Percentiles rank a stretch among this genome's conserved stretches.
Evolutionary conservation across 1,284 basidiomycete species (phyloP).

Genomic region (Melampsora americana): DNA sequence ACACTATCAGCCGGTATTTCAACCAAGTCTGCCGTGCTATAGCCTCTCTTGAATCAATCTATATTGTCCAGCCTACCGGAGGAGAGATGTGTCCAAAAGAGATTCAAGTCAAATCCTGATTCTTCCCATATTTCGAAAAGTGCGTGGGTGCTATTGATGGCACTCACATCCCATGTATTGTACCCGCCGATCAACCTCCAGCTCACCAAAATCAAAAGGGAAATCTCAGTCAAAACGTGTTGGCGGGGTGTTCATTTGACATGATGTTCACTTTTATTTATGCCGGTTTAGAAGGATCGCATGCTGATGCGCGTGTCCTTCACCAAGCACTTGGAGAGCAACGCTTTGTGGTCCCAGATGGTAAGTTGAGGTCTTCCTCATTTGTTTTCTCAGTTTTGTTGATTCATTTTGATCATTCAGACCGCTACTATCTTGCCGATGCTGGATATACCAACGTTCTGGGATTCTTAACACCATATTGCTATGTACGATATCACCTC

Average conservation of each 20-base stretch:
- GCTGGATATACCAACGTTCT: not conserved
- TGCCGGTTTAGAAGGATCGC: too few species aligned
- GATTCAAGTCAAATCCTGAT: not conserved
- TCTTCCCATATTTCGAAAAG: constrained; percentile 51
- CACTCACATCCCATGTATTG: constrained; percentile 49
- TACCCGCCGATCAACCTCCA: constrained; percentile 45
- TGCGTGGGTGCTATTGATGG: constrained; percentile 50
- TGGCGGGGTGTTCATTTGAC: constrained; percentile 52
- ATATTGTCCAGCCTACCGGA: not conserved
- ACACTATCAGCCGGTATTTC: too few species aligned
- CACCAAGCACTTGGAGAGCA: constrained; percentile 47
- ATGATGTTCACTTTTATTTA: constrained; percentile 54
- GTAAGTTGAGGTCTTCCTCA: not conserved
- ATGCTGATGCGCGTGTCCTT: constrained; percentile 45
- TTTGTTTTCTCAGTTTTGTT: too few species aligned
- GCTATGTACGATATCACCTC: not conserved
- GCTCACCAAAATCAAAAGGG: constrained; percentile 52
- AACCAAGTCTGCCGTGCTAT: not conserved
- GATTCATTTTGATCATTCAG: too few species aligned
- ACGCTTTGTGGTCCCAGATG: constrained; percentile 5
- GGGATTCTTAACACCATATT: not conserved
- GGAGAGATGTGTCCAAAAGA: not conserved
- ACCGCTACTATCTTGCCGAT: not conserved
- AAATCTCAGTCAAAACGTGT: constrained; percentile 50
- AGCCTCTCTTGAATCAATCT: not conserved